Evolutionary conservation across 768 basidiomycete species (phyloP).

Genomic region (Lentinus tigrinus): DNA sequence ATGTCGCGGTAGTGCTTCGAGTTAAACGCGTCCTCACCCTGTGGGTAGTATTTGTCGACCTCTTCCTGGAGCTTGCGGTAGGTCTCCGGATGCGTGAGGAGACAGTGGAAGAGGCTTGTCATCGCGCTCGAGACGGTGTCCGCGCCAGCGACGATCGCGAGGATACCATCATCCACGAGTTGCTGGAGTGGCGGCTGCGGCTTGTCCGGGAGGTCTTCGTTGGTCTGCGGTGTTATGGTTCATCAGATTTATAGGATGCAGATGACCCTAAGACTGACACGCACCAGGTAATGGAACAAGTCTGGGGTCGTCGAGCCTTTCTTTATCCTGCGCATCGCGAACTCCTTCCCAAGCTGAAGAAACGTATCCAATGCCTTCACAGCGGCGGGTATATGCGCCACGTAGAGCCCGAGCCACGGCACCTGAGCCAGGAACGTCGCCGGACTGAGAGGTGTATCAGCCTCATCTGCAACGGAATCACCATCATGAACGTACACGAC

Average conservation of each 20-base stretch:
- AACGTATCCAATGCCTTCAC: not conserved
- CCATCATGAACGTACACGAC: not conserved
- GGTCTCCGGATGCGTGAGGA: conserved; percentile 26
- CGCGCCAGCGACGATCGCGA: conserved; percentile 30
- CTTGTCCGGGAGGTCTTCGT: conserved; percentile 12
- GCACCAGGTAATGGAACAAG: conserved; percentile 48
- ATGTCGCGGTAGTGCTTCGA: conserved; percentile 21
- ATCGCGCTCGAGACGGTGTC: conserved; percentile 30
- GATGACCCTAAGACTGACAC: not conserved
- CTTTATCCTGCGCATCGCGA: conserved; percentile 11
- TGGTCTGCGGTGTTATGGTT: conserved; percentile 31
- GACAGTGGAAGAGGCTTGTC: conserved; percentile 23
- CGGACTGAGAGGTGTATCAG: not conserved
- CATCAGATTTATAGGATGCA: no score
- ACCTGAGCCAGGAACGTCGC: not conserved
- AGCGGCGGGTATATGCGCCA: not conserved
- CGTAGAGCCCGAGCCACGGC: conserved; percentile 3
- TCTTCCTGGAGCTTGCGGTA: conserved; percentile 22
- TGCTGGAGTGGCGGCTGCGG: conserved; percentile 3
- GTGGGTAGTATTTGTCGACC: conserved; percentile 24
- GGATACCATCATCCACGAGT: conserved; percentile 18
- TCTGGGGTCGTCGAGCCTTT: conserved; percentile 22
- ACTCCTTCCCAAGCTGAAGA: conserved; percentile 9
- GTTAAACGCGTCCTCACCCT: conserved; percentile 20
- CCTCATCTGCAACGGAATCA: no score